These are phyloP conservation scores for Colletotrichum filicis DNA, from an alignment of 2,329 filamentous ascomycete species.

Conservation along the genomic window DNA sequence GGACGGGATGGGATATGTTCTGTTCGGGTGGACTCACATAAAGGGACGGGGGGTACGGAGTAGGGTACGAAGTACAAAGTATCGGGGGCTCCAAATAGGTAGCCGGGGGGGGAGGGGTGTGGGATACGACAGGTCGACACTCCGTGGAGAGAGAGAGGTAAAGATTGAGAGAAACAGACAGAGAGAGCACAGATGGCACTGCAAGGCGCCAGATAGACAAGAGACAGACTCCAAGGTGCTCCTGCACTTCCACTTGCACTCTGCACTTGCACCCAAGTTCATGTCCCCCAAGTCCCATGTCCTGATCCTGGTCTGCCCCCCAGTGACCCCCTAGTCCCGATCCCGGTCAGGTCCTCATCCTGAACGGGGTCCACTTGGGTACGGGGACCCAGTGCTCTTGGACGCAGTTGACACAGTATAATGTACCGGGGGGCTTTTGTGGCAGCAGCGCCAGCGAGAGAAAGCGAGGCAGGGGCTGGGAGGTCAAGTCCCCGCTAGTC, in stretches of 20 bases:
- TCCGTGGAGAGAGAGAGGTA: background rate
- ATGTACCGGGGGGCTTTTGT: background rate
- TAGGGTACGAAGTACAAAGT: no score
- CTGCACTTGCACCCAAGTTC: slow-evolving; percentile 1
- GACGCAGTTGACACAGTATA: background rate
- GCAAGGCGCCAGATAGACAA: slow-evolving; percentile 27
- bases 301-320: slow-evolving; percentile 7
- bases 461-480: slow-evolving; percentile 17
- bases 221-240: slow-evolving; percentile 17
- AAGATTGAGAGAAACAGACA: background rate
- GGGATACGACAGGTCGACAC: background rate
- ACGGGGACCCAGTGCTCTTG: slow-evolving; percentile 22
- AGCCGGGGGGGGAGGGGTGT: background rate
- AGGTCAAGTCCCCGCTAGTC: slow-evolving; percentile 7
- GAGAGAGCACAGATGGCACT: slow-evolving; percentile 26
- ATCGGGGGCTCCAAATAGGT: slow-evolving; percentile 30
- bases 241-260: background rate
- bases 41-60: slow-evolving; percentile 13
- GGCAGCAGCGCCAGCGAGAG: background rate
- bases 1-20: slow-evolving; percentile 12
- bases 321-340: slow-evolving; percentile 21
- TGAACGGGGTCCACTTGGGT: slow-evolving; percentile 14
- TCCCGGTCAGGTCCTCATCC: slow-evolving; percentile 18
- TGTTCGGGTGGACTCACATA: slow-evolving; percentile 20
- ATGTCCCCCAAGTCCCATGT: slow-evolving; percentile 15